A percentile compares a stretch with the other conserved stretches of the same genome.
These are phyloP conservation scores for Metschnikowia santaceciliae DNA, from an alignment of 805 yeast genomes.

Conservation along the genomic window DNA sequence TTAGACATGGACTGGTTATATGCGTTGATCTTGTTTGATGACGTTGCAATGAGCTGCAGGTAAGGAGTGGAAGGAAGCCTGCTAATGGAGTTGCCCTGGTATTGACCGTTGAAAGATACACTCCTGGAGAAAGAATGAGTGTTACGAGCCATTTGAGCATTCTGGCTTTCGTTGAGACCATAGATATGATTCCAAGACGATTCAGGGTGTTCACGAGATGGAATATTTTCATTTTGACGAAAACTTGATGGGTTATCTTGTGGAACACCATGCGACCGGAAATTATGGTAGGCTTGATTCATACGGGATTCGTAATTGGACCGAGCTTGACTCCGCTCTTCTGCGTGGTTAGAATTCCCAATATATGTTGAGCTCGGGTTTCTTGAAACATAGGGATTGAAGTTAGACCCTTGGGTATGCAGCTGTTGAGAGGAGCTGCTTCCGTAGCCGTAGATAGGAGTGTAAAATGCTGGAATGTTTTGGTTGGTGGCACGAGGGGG, in stretches of 20 bases:
- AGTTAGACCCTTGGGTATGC: neutral
- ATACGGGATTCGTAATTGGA: neutral
- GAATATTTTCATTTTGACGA: neutral
- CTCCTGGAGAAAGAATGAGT: neutral
- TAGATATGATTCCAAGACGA: neutral
- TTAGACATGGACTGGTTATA: conserved; percentile 8
- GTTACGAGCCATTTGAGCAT: neutral
- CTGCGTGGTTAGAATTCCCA: neutral
- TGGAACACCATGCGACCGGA: neutral
- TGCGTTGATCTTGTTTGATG: conserved; percentile 8
- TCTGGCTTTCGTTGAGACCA: neutral
- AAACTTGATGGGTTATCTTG: neutral
- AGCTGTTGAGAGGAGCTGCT: neutral
- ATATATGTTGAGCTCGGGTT: neutral
- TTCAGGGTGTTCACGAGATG: neutral
- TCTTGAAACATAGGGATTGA: neutral
- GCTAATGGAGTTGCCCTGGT: neutral
- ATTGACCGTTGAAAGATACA: neutral
- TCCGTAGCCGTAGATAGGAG: neutral
- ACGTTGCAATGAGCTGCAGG: conserved; percentile 3
- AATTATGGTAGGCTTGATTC: neutral
- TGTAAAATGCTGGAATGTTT: neutral
- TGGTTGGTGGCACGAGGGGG: neutral
- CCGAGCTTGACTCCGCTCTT: neutral
- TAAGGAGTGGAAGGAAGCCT: neutral